Evolutionary conservation across 1,284 basidiomycete genomes (phyloP).

Genomic region (Abortiporus biennis): DNA sequence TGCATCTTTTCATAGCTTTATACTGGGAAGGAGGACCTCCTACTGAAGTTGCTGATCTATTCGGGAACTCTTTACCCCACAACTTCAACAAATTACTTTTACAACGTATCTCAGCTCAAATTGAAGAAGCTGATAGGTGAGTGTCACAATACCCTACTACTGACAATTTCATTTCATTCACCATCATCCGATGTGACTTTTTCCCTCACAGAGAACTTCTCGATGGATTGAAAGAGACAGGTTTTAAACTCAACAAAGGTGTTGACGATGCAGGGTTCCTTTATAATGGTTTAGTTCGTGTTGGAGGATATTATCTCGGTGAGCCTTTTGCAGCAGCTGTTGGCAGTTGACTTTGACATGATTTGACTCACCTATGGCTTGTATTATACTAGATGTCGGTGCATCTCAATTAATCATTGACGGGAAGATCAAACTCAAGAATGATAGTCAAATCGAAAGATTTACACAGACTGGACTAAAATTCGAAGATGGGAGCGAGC

Average conservation of each 20-base stretch:
- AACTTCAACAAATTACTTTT: constrained; percentile 37
- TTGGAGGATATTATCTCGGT: constrained; percentile 40
- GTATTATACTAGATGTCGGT: constrained; percentile 37
- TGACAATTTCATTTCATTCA: not conserved
- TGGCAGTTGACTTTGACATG: too few species aligned
- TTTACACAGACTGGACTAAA: constrained; percentile 48
- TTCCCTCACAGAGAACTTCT: constrained; percentile 37
- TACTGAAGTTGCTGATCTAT: constrained; percentile 45
- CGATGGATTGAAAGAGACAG: constrained; percentile 48
- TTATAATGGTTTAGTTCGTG: constrained; percentile 31
- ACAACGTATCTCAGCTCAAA: constrained; percentile 36
- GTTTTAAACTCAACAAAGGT: constrained; percentile 55
- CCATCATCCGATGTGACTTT: not conserved
- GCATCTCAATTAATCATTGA: constrained; percentile 47
- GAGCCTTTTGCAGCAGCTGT: too few species aligned
- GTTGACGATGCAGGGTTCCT: constrained; percentile 48
- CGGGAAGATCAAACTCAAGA: constrained; percentile 68
- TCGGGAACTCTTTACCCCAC: constrained; percentile 46
- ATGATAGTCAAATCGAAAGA: constrained; percentile 43
- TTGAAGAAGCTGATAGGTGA: constrained; percentile 44
- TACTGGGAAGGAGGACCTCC: constrained; percentile 47
- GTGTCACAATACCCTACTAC: constrained; percentile 7
- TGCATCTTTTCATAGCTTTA: constrained; percentile 30
- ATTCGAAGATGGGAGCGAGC: constrained; percentile 57
- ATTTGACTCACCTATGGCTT: constrained; percentile 14